Evolutionary conservation across 2,329 filamentous ascomycete species (phyloP).

Genomic region (Aureobasidium uvarum): DNA sequence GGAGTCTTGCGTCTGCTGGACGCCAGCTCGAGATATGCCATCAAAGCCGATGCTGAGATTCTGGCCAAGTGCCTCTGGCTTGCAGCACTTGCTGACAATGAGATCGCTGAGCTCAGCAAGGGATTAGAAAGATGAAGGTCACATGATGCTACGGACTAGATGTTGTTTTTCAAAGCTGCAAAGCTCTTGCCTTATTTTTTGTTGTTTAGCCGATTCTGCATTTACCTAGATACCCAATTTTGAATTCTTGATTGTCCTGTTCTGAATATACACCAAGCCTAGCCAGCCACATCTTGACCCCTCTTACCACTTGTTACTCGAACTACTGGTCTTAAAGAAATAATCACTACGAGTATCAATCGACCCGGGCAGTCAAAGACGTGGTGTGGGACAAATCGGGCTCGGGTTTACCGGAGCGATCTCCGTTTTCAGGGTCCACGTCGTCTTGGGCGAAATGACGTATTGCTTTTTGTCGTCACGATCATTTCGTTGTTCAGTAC

Average conservation of each 20-base stretch:
- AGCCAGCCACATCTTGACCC: too few relatives aligned
- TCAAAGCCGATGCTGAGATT: conserved; percentile 71
- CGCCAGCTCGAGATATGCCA: conserved; percentile 70
- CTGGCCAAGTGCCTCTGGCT: conserved; percentile 85
- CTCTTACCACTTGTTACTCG: too few relatives aligned
- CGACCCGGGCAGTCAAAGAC: too few relatives aligned
- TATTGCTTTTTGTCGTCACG: neutral
- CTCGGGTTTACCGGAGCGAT: too few relatives aligned
- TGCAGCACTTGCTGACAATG: conserved; percentile 70
- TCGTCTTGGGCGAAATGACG: neutral
- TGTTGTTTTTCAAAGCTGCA: neutral
- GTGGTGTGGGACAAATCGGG: too few relatives aligned
- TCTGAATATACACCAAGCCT: too few relatives aligned
- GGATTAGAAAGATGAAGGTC: conserved; percentile 32
- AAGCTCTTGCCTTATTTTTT: conserved; percentile 1
- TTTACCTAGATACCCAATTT: conserved; percentile 10
- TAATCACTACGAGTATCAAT: too few relatives aligned
- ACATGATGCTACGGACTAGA: neutral
- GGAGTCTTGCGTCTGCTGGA: conserved; percentile 75
- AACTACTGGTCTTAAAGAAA: too few relatives aligned
- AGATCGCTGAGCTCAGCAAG: conserved; percentile 53
- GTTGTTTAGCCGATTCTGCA: neutral
- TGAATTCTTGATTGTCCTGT: neutral
- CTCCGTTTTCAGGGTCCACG: neutral
- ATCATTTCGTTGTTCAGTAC: neutral